Evolutionary conservation across 371 early-diverging fungal species (phyloP), one percentile per base, ranked within the genome.

Genomic region (Mucor ambiguus): DNA sequence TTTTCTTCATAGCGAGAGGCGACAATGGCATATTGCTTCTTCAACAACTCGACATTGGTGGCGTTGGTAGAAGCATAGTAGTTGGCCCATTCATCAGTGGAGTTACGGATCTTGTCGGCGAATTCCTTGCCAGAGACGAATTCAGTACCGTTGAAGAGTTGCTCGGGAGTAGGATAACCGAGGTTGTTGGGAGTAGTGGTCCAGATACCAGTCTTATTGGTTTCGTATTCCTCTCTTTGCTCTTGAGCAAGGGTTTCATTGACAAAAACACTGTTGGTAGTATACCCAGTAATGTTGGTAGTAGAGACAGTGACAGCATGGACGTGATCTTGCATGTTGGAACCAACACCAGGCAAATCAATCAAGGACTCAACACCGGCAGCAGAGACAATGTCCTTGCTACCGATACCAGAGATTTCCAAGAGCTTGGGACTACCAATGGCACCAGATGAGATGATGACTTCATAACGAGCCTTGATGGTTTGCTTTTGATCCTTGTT

Each of bases 281-380:
- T 68, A 16, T 68, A 63, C 3, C 68, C 63, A 24, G 20, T 12
- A n/a, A 68, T 63, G 20, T 63, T 63, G 55, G 63, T 58, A 12
- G 62, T 58, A 18, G 68, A 48, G 0, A 68, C 68, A 43, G 63
- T 49, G 32, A 68, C 63, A 29, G 58, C 68, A 41, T 68, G 68
- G 16, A 68, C 63, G 48, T 80, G 81, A 54, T 80, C 78, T 55
- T 61, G 70, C 20, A 80, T 63, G 57, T 80, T 76, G 33, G 58
- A 58, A 1, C 81, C 81, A 4, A 80, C 76, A 29, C 81, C 81
- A 24, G 77, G 64, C 7, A 71, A 49, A 26, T 71, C 46, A 24
- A 63, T 28, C 37, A 67, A 49, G 24, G 60, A 22, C 12, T 68
- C 28, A 14, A 67, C 59, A 29, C 67, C 63, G 22, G 55, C 62